Percentiles rank a stretch among this genome's conserved stretches.
Conservation (phyloP, 179 eudicot species). For the Spinacia oleracea region DNA sequence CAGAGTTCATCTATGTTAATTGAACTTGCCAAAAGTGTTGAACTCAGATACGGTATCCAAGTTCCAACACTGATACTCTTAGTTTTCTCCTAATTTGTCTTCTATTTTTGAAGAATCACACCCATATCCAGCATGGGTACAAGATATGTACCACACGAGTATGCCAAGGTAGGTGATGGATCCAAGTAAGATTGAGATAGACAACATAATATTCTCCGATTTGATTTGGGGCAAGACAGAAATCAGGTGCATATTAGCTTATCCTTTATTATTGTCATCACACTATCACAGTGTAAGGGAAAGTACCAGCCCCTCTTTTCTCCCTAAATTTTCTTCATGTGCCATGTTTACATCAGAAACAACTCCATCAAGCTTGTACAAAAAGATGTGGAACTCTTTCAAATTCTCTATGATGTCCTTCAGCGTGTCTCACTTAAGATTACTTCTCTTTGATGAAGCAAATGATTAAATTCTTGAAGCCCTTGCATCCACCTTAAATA, state of each 20-base stretch:
- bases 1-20: not conserved
- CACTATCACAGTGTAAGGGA: too few species aligned
- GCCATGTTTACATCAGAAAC: too few species aligned
- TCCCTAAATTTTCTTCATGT: not conserved
- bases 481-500: not conserved
- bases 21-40: not conserved
- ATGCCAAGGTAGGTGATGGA: not conserved
- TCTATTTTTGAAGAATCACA: not conserved
- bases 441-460: not conserved
- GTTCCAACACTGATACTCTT: too few species aligned
- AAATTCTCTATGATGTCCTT: not conserved
- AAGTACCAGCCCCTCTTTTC: not conserved
- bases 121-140: not conserved
- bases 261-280: too few species aligned
- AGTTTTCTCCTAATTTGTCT: not conserved
- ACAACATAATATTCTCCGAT: not conserved
- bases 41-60: not conserved
- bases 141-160: not conserved
- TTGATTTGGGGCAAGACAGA: not conserved
- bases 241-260: not conserved
- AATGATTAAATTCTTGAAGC: not conserved
- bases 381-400: not conserved
- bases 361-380: not conserved
- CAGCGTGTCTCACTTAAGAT: not conserved
- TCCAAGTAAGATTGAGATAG: not conserved